phyloP scores from a whole-genome alignment of 306 rosid species.

The Pueraria montana region DNA sequence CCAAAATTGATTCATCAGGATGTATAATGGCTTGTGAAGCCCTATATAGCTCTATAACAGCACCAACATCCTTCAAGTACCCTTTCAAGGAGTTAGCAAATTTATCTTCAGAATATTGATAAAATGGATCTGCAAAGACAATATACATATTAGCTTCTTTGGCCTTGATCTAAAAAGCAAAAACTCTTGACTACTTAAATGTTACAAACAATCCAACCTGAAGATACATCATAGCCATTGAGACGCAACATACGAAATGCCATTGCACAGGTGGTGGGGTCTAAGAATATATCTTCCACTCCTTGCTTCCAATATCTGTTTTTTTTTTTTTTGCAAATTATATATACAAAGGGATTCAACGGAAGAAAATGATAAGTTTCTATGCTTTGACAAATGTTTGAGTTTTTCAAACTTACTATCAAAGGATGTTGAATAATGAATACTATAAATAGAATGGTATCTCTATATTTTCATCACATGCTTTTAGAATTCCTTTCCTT shows the following conservation, averaged over 20 bases:
- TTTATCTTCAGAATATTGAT: conserved; percentile 68
- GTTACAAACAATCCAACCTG: conserved; percentile 55
- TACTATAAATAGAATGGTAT: not conserved
- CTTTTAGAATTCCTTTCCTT: conserved; percentile 15
- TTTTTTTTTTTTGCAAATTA: conserved; percentile 25
- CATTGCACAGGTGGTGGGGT: conserved; percentile 77
- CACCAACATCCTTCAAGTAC: conserved; percentile 69
- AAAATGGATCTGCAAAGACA: conserved; percentile 69
- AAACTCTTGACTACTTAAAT: not conserved
- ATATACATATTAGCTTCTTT: conserved; percentile 13
- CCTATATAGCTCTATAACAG: conserved; percentile 71
- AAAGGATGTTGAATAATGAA: conserved; percentile 1
- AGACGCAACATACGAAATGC: conserved; percentile 80
- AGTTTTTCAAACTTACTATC: not conserved
- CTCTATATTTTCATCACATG: not conserved
- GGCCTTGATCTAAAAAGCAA: not conserved
- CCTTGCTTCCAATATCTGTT: conserved; percentile 75
- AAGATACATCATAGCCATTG: conserved; percentile 79
- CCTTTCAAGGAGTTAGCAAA: conserved; percentile 76
- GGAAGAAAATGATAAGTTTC: not conserved
- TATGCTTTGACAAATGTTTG: not conserved
- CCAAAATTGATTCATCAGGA: conserved; percentile 73
- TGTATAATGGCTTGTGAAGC: conserved; percentile 75
- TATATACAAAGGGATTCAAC: not conserved
- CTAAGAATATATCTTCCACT: conserved; percentile 73